Percentiles rank a stretch among this genome's conserved stretches.
phyloP scores from a whole-genome alignment of 179 eudicot species.

The Pouteria campechiana region DNA sequence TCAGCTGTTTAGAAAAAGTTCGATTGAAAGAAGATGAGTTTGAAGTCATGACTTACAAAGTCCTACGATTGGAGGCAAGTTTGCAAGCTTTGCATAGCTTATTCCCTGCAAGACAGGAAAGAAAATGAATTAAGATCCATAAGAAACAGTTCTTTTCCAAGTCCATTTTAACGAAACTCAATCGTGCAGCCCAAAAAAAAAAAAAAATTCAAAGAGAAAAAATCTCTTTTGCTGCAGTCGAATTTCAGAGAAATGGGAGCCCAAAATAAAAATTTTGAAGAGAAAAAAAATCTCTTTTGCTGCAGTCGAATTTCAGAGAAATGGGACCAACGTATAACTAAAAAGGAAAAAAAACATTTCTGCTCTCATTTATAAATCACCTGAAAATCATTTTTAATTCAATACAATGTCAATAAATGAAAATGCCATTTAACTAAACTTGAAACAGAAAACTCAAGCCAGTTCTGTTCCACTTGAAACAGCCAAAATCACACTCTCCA shows the following conservation, averaged over 20 bases:
- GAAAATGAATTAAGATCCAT: not conserved
- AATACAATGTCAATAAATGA: too few species aligned
- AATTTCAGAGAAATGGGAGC: too few species aligned
- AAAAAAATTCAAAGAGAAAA: not conserved
- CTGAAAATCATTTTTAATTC: too few species aligned
- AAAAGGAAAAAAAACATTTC: too few species aligned
- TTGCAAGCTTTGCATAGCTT: conserved; percentile 98
- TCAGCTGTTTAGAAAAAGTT: not conserved
- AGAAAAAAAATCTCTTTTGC: conserved; percentile 1
- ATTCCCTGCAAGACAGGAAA: conserved; percentile 49
- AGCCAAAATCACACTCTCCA: too few species aligned
- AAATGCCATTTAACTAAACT: too few species aligned
- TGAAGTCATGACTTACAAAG: conserved; percentile 55
- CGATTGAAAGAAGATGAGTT: not conserved
- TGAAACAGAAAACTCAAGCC: too few species aligned
- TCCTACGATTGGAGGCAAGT: conserved; percentile 91
- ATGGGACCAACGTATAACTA: too few species aligned
- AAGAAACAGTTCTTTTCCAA: not conserved
- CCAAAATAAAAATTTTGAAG: not conserved
- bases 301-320: too few species aligned
- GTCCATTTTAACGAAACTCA: not conserved
- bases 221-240: too few species aligned
- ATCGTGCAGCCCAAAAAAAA: conserved; percentile 1
- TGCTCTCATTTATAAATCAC: too few species aligned
- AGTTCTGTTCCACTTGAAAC: too few species aligned